Evolutionary conservation across 768 basidiomycete genomes (phyloP), one percentile per base, ranked within the genome.

Genomic region (Brasilioporus rufonigricans): DNA sequence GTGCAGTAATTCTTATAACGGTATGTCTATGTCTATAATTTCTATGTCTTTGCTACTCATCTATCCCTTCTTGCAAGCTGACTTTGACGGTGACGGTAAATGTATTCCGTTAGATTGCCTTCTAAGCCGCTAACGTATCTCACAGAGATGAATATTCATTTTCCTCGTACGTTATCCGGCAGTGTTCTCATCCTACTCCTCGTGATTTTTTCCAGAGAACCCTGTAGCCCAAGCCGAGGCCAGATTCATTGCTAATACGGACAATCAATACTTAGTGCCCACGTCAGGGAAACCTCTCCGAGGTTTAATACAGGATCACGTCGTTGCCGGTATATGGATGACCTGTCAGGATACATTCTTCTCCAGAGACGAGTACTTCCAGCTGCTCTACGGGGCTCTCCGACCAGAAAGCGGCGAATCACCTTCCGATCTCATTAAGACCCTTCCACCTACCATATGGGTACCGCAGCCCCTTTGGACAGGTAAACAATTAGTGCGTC

Each of bases 281-380:
- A 99, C 97, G 1, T 98, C 97, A 8, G 97, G 97, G 58, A 95
- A 95, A 66, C 97, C 97, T 26, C 80, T 99, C 31, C 91, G 97
- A 69, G 97, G 97, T 67, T 78, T 99, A 26, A 99, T 99, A 60
- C 97, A 99, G 70, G 97, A 99, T 74, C 97, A 98, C 63, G 93
- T 99, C 53, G 96, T 98, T 43, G 93, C 97, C 14, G 96, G 93
- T 54, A 89, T 98, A n/a, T 98, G 95, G 93, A 94, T 99, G 92
- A 98, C 97, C 51, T 87, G 85, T 65, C 94, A 93, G 67, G 89
- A 95, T 60, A 80, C 93, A 0, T 98, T 98, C 76, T 96, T 98
- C 74, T 86, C 89, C 4, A 84, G 97, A 47, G 93, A 97, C 65
- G 91, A 98, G 65, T 99, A 98, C 68, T 90, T 89, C 71, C 97